Conservation (phyloP, 2,329 filamentous ascomycete genomes). For the Cryphonectria radicalis region DNA sequence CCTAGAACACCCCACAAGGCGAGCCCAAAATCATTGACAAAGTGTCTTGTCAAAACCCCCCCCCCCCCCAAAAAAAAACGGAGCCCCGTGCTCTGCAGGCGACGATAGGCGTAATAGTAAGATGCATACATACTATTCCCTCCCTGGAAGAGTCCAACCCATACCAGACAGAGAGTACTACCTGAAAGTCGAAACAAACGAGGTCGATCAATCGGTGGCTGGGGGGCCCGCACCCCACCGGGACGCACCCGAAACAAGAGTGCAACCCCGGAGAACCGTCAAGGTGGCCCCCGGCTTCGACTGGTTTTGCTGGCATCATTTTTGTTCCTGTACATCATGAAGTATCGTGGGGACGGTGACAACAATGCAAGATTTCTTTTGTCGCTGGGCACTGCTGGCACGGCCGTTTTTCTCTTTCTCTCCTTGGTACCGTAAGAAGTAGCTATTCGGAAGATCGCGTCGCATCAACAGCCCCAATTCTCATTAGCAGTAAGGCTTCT, state of each 20-base stretch:
- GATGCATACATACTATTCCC: too few species aligned
- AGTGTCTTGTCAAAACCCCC: background rate
- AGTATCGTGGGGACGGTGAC: background rate
- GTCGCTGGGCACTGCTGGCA: background rate
- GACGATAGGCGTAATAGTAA: too few species aligned
- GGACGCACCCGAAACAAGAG: slow-evolving; percentile 4
- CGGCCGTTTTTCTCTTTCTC: background rate
- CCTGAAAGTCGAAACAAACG: background rate
- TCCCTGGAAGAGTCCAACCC: too few species aligned
- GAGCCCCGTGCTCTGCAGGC: too few species aligned
- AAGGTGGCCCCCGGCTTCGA: background rate
- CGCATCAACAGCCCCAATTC: background rate
- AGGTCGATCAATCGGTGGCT: background rate
- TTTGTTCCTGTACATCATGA: background rate
- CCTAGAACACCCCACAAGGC: background rate
- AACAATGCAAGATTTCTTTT: too few species aligned
- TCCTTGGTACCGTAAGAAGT: background rate
- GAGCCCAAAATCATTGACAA: background rate
- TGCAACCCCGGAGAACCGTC: background rate
- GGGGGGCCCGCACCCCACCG: background rate
- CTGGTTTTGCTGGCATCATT: background rate
- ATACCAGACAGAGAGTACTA: too few species aligned
- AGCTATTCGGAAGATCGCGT: background rate
- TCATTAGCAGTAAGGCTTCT: background rate
- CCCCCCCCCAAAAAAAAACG: too few species aligned